Evolutionary conservation across 1,284 basidiomycete genomes (phyloP).

Genomic region (Schizopora paradoxa): DNA sequence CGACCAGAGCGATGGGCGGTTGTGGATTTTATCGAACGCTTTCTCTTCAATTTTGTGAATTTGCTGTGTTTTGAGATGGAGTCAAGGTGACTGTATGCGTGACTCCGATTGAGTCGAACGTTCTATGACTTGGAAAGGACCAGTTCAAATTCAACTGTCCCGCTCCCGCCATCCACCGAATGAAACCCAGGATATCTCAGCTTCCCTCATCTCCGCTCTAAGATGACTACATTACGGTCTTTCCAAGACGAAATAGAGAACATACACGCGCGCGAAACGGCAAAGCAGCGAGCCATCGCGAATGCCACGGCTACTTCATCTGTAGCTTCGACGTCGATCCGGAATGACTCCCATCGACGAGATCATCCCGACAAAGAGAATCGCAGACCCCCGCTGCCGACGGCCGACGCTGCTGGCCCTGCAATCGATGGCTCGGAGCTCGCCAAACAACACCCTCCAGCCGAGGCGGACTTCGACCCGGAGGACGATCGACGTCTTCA

Average conservation of each 20-base stretch:
- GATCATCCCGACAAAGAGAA: constrained; percentile 29
- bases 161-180: neutral
- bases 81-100: neutral
- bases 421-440: constrained; percentile 14
- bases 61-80: too few species aligned
- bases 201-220: too few species aligned
- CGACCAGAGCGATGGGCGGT: too few species aligned
- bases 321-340: constrained; percentile 27
- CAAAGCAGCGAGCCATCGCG: constrained; percentile 57
- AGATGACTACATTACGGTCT: constrained; percentile 58
- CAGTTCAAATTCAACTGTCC: neutral
- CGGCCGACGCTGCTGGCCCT: constrained; percentile 1
- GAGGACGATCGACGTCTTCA: constrained; percentile 56
- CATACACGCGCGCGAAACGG: constrained; percentile 57
- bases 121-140: too few species aligned
- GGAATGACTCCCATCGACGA: constrained; percentile 13
- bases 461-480: constrained; percentile 18
- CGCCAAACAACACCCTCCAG: constrained; percentile 8
- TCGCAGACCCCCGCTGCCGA: constrained; percentile 31
- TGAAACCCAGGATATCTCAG: neutral
- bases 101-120: neutral
- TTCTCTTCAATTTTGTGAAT: too few species aligned
- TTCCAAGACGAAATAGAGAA: constrained; percentile 76
- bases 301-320: too few species aligned
- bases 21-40: too few species aligned